Evolutionary conservation across 257 asterid genomes (phyloP), one percentile per base, ranked within the genome.

Genomic region (Catharanthus roseus): DNA sequence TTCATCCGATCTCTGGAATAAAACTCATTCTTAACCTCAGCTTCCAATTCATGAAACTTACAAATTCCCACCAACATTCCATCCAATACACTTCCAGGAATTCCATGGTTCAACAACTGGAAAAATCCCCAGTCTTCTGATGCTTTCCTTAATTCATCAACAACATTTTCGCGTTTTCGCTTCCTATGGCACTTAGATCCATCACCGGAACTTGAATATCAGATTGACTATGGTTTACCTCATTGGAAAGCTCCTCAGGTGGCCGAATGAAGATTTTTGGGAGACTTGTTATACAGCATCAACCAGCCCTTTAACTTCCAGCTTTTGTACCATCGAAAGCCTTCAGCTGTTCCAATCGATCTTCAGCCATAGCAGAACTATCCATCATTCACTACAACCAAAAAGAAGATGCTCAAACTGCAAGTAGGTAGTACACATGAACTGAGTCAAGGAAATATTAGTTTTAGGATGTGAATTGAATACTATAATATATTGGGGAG

Each of bases 121-220:
- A 91, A 92, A 49, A 89, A 77, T 11, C 95, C 96, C 85, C 86
- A 84, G 29, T 82, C 82, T 36, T 75, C 78, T 0, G 92, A 86
- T 9, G 97, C 96, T 13, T n/a, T 38, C 44, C 63, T 68, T 19
- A 89, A 44, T 74, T 86, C 67, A 0, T 31, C 57, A 0, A 86
- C 75, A 0, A 87, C 41, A 13, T 58, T 63, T 75, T 67, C 50
- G 5, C 71, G 84, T 9, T 13, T 3, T 49, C 72, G 3, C 61
- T 29, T 6, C 38, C 72, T n/a, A 76, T 47, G 42, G 79, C 82
- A 21, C 49, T 10, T 0, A 89, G 87, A 54, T 87, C 90, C 2
- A 91, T 72, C 0, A 85, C 82, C 0, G 95, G 95, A 65, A 82
- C 80, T 65, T 77, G 82, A 4, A 65, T 72, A 50, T 49, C 16